Evolutionary conservation across 768 basidiomycete species (phyloP).

Genomic region (Leucosporidium creatinivorum): DNA sequence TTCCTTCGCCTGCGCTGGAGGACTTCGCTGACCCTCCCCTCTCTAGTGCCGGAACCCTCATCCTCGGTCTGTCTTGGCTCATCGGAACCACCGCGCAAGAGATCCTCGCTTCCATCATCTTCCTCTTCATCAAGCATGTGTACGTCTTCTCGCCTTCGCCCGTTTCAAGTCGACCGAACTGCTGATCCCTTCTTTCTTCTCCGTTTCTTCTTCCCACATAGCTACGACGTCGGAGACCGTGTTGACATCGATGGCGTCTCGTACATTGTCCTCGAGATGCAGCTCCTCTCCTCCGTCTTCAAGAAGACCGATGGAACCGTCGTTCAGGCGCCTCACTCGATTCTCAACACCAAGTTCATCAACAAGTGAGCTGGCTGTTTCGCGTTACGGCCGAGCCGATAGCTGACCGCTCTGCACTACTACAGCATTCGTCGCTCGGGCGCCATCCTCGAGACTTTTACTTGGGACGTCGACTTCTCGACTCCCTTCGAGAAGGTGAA

Average conservation of each 20-base stretch:
- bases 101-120: constrained; percentile 76
- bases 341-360: constrained; percentile 51
- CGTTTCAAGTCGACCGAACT: constrained; percentile 50
- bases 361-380: constrained; percentile 10
- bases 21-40: background rate
- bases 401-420: background rate
- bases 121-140: constrained; percentile 56
- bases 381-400: background rate
- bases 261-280: constrained; percentile 82
- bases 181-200: constrained; percentile 51
- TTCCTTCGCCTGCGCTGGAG: too few relatives aligned
- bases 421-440: constrained; percentile 42
- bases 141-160: constrained; percentile 1
- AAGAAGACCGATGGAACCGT: constrained; percentile 51
- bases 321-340: constrained; percentile 66
- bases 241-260: constrained; percentile 49
- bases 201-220: constrained; percentile 61
- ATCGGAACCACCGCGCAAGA: constrained; percentile 65
- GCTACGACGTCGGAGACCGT: constrained; percentile 62
- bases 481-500: constrained; percentile 64
- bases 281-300: constrained; percentile 69
- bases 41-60: constrained; percentile 57
- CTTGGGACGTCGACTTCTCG: constrained; percentile 67
- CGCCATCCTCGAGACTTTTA: constrained; percentile 71
- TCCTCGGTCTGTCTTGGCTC: constrained; percentile 46